Base-by-base conservation (phyloP, 352 stramenopile species). In the Globisporangium carolinianum region DNA sequence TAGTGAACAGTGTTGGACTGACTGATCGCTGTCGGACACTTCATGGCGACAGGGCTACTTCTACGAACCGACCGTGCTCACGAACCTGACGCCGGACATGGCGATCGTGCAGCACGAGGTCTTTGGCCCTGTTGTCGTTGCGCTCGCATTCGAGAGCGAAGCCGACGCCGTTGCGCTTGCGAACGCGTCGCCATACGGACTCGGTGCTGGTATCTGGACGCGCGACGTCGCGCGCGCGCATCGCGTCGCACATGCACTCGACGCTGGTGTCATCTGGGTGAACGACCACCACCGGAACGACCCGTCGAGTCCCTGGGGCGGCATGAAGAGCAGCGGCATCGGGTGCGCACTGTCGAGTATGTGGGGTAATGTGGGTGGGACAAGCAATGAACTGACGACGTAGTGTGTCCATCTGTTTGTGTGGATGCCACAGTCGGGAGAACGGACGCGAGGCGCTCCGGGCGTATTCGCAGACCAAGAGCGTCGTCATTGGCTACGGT, bases 31-130 rank as follows among this genome's bases (percentile, higher is more conserved):
- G 15, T 1, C 32, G 17, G 2, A 35, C 14, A 15, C 2, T 1
- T n/a, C 24, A 32, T 32, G 24, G 3, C 45, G 36, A n/a, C 15
- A 76, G 67, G 76, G 85, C 47, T 90, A 95, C 53, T 98, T 96
- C 65, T 98, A 96, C 73, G 63, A 85, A 57, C 92, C 95, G 4
- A 98, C 92, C 1, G 79, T 99, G 53, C 68, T 99, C 24, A 89
- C 69, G 18, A 67, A 87, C 56, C 68, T 86, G 48, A 72, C 62
- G 10, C 58, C 65, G 39, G 69, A 74, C 57, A 89, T 89, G 75
- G 87, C 79, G 50, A 94, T 97, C 54, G 84, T 85, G 0, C 69
- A 80, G 62, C 69, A 96, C 65, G 89, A 97, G 67, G 78, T 97
- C 6, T 97, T 97, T 58, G 87, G 89, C 1, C 86, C 86, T 17